Evolutionary conservation across 257 asterid genomes (phyloP), one percentile per base, ranked within the genome.

Genomic region (Solanum gandarillasii): DNA sequence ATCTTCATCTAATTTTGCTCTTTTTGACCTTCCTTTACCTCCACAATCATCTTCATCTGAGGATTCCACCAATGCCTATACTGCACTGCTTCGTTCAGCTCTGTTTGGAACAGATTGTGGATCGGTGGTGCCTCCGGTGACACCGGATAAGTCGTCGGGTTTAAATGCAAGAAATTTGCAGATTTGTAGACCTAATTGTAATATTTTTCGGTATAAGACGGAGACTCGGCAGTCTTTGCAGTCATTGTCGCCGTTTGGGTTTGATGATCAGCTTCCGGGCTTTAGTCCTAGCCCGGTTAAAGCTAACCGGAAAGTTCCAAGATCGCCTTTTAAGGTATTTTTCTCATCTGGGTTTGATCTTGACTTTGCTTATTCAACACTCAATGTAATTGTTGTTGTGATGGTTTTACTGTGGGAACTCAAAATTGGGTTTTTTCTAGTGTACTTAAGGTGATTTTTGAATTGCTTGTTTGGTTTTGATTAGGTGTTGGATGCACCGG

Each of bases 401-500:
- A 38, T 38, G 83, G 10, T 18, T 18, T 34, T 73, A 11, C 46
- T 18, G 21, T 73, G 81, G 23, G 14, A 18, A 18, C 81, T 21
- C 82, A 21, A 73, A 35, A 20, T 20, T 73, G 82, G 48, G 18
- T 73, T 73, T 67, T 65, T 25, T 25, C 4, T 46, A 81, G 68
- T 16, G 41, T 16, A 27, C 6, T 9, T 1, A 48, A 81, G 70
- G 86, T 20, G 27, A 18, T 46, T 4, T 79, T 10, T 27, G 3
- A 72, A 23, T 21, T 46, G 83, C 32, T 27, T 52, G 48, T 31
- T 73, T 20, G 35, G 32, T 36, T 48, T 87, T 86, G 52, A 16
- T 32, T 88, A 97, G 99, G 98, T 97, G 82, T 89, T 97, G 94
- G 99, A 97, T 86, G 99, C 99, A 55, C 99, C 99, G 1, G 98